phyloP scores from a whole-genome alignment of 345 rosid genomes.

The Sonneratia caseolaris region DNA sequence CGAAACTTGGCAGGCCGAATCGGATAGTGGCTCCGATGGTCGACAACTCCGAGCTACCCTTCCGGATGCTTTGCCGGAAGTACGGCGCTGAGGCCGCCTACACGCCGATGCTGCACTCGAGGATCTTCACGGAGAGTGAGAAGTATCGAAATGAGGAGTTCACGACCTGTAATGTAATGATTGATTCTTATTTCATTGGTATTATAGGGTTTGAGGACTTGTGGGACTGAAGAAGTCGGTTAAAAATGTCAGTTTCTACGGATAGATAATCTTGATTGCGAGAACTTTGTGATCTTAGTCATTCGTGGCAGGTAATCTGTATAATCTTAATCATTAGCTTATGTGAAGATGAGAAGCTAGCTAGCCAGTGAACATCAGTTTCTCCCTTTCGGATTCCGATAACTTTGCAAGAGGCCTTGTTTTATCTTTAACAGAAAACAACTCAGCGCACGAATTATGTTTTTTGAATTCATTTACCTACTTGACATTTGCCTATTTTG shows the following conservation, averaged over 20 bases:
- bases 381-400: too few species aligned
- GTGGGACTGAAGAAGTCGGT: background rate
- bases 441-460: background rate
- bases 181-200: background rate
- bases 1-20: slow-evolving; percentile 64
- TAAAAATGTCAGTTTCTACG: too few species aligned
- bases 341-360: too few species aligned
- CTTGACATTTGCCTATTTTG: background rate
- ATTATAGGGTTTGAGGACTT: background rate
- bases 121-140: slow-evolving; percentile 67
- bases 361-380: too few species aligned
- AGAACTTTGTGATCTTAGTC: background rate
- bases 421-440: background rate
- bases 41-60: slow-evolving; percentile 95
- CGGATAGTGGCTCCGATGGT: slow-evolving; percentile 90
- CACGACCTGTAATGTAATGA: slow-evolving; percentile 68
- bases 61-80: slow-evolving; percentile 84
- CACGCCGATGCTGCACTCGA: slow-evolving; percentile 90
- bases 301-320: too few species aligned
- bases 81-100: slow-evolving; percentile 91
- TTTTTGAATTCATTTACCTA: background rate
- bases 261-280: background rate
- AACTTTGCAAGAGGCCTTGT: too few species aligned
- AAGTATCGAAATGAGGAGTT: slow-evolving; percentile 75
- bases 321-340: too few species aligned